phyloP scores from a whole-genome alignment of 139 green algal genomes.

The Eudorina sp. region DNA sequence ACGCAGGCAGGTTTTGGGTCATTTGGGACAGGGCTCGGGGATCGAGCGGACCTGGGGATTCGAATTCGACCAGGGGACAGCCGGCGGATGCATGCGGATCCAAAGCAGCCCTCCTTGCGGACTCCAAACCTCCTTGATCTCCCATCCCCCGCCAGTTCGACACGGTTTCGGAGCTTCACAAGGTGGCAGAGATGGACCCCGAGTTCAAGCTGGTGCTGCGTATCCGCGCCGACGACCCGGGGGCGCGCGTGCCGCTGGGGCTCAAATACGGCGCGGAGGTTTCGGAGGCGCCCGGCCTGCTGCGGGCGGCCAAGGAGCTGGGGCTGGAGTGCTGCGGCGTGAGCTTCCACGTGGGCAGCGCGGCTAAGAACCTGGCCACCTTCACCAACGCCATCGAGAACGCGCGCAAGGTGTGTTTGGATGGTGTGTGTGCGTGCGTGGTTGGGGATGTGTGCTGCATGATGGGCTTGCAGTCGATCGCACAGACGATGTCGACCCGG shows the following conservation, averaged over 20 bases:
- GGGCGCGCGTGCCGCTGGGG: slow-evolving; percentile 81
- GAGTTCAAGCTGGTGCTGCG: slow-evolving; percentile 84
- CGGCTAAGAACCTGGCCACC: slow-evolving; percentile 79
- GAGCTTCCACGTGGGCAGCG: slow-evolving; percentile 96
- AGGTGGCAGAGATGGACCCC: slow-evolving; percentile 84
- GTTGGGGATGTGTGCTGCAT: too few relatives aligned
- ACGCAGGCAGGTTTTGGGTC: too few relatives aligned
- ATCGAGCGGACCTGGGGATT: too few relatives aligned
- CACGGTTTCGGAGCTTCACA: slow-evolving; percentile 91
- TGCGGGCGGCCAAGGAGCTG: slow-evolving; percentile 70
- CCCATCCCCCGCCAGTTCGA: slow-evolving; percentile 90
- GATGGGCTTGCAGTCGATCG: too few relatives aligned
- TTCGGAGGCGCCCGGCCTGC: slow-evolving; percentile 71
- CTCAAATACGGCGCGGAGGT: slow-evolving; percentile 90
- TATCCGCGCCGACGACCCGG: slow-evolving; percentile 89
- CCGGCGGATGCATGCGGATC: too few relatives aligned
- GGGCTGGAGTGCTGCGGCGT: slow-evolving; percentile 83
- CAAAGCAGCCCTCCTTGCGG: too few relatives aligned
- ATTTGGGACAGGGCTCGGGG: too few relatives aligned
- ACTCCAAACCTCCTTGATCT: too few relatives aligned
- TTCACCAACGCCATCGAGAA: slow-evolving; percentile 82
- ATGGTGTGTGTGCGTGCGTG: background rate
- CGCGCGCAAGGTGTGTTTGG: slow-evolving; percentile 38
- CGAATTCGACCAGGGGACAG: too few relatives aligned
- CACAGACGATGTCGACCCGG: too few relatives aligned